Base-by-base conservation (phyloP, 768 basidiomycete species). In the Pilatotrama ljubarskyi region DNA sequence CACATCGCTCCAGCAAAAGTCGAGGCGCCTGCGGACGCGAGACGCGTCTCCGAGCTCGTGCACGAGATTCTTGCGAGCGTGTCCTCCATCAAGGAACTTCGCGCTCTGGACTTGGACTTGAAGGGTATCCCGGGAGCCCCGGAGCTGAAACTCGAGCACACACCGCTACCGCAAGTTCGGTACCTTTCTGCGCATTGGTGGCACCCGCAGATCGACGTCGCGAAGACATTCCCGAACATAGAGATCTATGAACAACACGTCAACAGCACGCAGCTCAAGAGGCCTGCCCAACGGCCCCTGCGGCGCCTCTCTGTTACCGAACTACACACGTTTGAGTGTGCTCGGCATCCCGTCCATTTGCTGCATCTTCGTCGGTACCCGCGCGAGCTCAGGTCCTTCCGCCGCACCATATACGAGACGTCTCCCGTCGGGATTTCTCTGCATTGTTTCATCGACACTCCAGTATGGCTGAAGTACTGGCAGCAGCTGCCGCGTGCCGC, bases 391-490 rank as follows among this genome's bases (percentile, higher is more conserved):
- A 25, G 47, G 15, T 32, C 52, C 2, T 54, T 60, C 52, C 51
- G 37, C 20, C 51, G 52, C n/a, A 60, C 59, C 7, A n/a, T 60
- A 17, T 40, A 41, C 9, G 51, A 53, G 18, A 49, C 51, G 38
- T 54, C 52, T 10, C 59, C 59, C 9, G 59, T 60, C n/a, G 59
- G 59, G n/a, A 41, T 60, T 9, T 22, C 59, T 15, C 25, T 60
- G 26, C 59, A 60, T 18, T 47, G 37, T 26, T 60, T 60, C 38
- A 42, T 60, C 32, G 59, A 60, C 20, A 42, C 59, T 1, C 38
- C 59, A 5, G 15, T n/a, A 2, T 60, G 59, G 59, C 44, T 60
- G 37, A 47, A 54, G 37, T 60, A 54, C 22, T 60, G 59, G 59
- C 38, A 32, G 38, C 59, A 54, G 47, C 44, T 60, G 17, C 37